Evolutionary conservation across 495 filamentous ascomycete species (phyloP), one percentile per base, ranked within the genome.

Genomic region (Xanthoparmelia taractica): DNA sequence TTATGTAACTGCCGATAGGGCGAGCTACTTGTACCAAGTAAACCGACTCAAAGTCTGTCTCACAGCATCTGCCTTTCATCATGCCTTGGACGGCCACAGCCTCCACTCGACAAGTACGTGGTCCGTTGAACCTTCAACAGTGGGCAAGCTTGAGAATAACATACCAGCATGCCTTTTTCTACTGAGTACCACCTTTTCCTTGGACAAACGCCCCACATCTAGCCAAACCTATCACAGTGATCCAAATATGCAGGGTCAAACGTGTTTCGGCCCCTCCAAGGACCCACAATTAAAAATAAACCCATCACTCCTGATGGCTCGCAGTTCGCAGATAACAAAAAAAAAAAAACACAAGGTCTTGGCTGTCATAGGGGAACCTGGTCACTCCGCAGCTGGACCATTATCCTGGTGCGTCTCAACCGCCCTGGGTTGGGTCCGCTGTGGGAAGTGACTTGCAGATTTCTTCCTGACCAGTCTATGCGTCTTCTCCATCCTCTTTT

Each of bases 271-370:
- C 27, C 27, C 29, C 50, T 12, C 18, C 50, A 4, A 52, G 50
- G 50, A 54, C 50, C 50, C 50, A 54, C 50, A 54, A 31, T 54
- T 54, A 54, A 54, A 54, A 54, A 54, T 54, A 54, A 54, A 54
- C 33, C 6, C 47, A 29, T 29, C 0, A 25, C 6, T 52, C 50
- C 50, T 54, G 50, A 18, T n/a, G 29, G 50, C 50, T 33, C 13
- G 5, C 29, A 20, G 18, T 33, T 33, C 29, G 50, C 50, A 54
- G 27, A 52, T 31, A 52, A 54, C 17, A 13, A 11, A 5, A 48
- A 48, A 10, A 20, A 47, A 45, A 25, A 20, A 25, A 36, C 12
- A 41, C 6, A 8, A 2, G 12, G 38, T 41, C 47, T 27, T 29
- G 25, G 25, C 47, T n/a, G 27, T 54, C 29, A 54, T 31, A 52